A percentile compares a stretch with the other conserved stretches of the same genome.
phyloP scores from a whole-genome alignment of 805 yeast species.

The Schwanniomyces occidentalis region DNA sequence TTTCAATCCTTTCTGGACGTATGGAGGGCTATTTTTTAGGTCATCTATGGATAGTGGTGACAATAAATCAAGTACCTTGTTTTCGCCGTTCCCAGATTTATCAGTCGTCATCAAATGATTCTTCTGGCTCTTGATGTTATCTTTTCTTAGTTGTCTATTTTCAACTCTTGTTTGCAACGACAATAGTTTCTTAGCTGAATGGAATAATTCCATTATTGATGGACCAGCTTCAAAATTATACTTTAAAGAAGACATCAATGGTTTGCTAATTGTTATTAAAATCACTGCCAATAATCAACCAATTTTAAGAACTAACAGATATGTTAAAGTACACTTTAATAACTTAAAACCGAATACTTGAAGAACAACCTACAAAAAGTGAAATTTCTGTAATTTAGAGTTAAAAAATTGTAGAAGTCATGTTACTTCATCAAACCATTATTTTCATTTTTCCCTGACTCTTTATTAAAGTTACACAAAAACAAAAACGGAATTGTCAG shows the following conservation, averaged over 20 bases:
- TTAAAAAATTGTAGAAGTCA: too few species aligned
- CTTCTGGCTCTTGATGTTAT: constrained; percentile 27
- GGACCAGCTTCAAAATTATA: constrained; percentile 19
- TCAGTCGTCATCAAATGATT: constrained; percentile 7
- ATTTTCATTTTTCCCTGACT: too few species aligned
- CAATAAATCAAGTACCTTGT: constrained; percentile 34
- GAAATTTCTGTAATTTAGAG: too few species aligned
- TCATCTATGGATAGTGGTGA: constrained; percentile 43
- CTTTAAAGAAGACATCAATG: constrained; percentile 5
- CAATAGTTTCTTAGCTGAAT: constrained; percentile 41
- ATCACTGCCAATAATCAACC: too few species aligned
- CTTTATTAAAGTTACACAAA: constrained; percentile 3
- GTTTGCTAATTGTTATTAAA: not conserved
- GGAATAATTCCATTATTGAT: constrained; percentile 40
- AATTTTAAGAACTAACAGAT: too few species aligned
- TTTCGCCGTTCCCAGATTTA: constrained; percentile 10
- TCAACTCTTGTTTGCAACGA: constrained; percentile 40
- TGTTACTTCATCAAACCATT: too few species aligned
- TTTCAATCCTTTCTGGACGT: constrained; percentile 5
- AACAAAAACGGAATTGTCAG: too few species aligned
- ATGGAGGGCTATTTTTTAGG: constrained; percentile 22
- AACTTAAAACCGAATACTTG: too few species aligned
- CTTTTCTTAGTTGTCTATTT: constrained; percentile 38
- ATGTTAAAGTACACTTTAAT: too few species aligned
- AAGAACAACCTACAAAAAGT: too few species aligned